Evolutionary conservation across 768 basidiomycete genomes (phyloP), one percentile per base, ranked within the genome.

Genomic region (Russula compacta): DNA sequence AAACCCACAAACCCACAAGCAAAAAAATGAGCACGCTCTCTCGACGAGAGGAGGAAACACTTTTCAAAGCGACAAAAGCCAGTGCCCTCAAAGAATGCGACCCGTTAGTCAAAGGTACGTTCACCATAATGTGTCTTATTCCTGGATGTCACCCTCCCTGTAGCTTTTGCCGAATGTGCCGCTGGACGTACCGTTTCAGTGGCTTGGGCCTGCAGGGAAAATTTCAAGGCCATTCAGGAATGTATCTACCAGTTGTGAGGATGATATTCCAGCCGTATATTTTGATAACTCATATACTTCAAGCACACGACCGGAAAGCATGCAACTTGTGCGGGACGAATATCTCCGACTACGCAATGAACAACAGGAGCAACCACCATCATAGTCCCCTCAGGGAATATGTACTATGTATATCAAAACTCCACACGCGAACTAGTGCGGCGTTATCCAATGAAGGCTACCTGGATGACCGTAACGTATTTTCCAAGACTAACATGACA

Each of bases 161-260:
- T 70, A 95, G 92, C 82, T 55, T 95, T 93, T 69, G 92, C 92
- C 15, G 78, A 83, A n/a, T 95, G 92, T 70, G 85, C 88, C 2
- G 76, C 80, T 56, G 90, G 90, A 8, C 82, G 92, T 8, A 89
- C 86, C 3, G 73, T 95, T 54, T 90, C 92, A 6, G 86, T 93
- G 29, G 86, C 85, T 14, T 95, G 92, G 92, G 82, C 84, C 24
- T 95, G 92, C 70, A 83, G 79, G 69, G 77, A 77, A 36, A 79
- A 85, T 69, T 81, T 89, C 56, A 83, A 81, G 67, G 76, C 73
- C 12, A 77, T 94, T 46, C 87, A 94, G 69, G 79, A 81, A 1
- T 95, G 92, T 70, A 86, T 95, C 81, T 68, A 85, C 14, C 82
- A 84, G 70, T 91, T 82, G 92, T 93, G 69, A 69, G 89, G 77